phyloP scores from a whole-genome alignment of 164 flowering plant genomes.

The Aristolochia californica region DNA sequence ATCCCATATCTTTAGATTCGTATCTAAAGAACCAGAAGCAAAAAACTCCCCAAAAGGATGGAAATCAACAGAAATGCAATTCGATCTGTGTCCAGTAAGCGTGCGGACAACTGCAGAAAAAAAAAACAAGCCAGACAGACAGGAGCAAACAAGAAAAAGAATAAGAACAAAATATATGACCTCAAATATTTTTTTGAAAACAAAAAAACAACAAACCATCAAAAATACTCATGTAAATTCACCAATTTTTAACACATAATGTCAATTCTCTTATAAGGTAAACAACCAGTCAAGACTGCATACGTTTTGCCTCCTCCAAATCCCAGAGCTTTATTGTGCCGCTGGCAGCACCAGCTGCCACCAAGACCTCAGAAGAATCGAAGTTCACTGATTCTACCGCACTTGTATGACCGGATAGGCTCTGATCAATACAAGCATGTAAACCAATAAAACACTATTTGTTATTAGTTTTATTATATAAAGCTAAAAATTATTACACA shows the following conservation, averaged over 20 bases:
- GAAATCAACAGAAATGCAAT: constrained; percentile 93
- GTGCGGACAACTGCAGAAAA: constrained; percentile 77
- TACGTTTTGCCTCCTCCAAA: constrained; percentile 95
- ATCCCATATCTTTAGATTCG: constrained; percentile 99
- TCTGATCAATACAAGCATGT: constrained; percentile 26
- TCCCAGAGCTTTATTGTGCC: constrained; percentile 99
- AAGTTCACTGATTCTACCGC: constrained; percentile 91
- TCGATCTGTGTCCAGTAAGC: constrained; percentile 92
- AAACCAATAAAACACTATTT: no score
- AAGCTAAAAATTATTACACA: no score
- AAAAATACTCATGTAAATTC: not conserved
- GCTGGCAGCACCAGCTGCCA: constrained; percentile 98
- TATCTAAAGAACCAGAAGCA: constrained; percentile 97
- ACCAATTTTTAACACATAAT: not conserved
- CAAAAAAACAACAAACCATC: no score
- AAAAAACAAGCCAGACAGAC: not conserved
- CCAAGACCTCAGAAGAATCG: constrained; percentile 87
- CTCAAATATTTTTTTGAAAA: not conserved
- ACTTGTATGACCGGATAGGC: constrained; percentile 93
- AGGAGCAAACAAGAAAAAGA: not conserved
- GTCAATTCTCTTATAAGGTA: not conserved
- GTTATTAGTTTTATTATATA: no score
- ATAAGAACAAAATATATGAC: not conserved
- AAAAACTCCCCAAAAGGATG: constrained; percentile 99
- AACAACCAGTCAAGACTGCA: constrained; percentile 6